Percentiles rank a stretch among this genome's conserved stretches.
phyloP scores from a whole-genome alignment of 345 rosid genomes.

The Chamaenerion angustifolium region DNA sequence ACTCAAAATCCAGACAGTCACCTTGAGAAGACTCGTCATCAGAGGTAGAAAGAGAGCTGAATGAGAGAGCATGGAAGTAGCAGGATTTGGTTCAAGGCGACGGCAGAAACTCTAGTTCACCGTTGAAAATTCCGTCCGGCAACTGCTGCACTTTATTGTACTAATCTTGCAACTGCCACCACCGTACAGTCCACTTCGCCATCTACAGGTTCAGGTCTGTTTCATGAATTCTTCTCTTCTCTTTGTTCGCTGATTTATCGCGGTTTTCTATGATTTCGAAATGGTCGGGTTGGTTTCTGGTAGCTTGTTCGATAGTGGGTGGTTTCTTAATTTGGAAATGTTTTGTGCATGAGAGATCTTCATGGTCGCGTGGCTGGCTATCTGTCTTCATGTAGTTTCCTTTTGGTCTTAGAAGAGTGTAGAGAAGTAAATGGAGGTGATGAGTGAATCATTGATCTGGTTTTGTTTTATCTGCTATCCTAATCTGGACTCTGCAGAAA shows the following conservation, averaged over 20 bases:
- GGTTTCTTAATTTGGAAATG: too few species aligned
- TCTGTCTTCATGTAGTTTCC: not conserved
- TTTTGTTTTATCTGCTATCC: too few species aligned
- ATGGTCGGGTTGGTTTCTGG: too few species aligned
- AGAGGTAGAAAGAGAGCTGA: too few species aligned
- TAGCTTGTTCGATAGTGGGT: too few species aligned
- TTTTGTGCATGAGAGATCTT: not conserved
- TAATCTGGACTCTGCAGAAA: not conserved
- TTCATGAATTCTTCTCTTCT: too few species aligned
- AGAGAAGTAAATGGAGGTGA: too few species aligned
- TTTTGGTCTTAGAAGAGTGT: not conserved
- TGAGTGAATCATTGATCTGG: too few species aligned
- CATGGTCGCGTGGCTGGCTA: not conserved
- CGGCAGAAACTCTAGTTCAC: not conserved
- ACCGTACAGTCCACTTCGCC: not conserved
- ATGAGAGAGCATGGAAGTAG: slow-evolving; percentile 3
- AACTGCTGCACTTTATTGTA: not conserved
- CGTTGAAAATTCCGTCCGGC: not conserved
- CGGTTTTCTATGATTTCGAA: too few species aligned
- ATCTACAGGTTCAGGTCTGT: too few species aligned
- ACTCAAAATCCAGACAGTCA: not conserved
- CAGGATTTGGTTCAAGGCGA: slow-evolving; percentile 1
- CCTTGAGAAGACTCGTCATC: not conserved
- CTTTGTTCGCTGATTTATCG: too few species aligned
- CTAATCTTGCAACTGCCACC: not conserved